Conservation (phyloP, 2,329 filamentous ascomycete species). For the Ophiostoma sp. region DNA sequence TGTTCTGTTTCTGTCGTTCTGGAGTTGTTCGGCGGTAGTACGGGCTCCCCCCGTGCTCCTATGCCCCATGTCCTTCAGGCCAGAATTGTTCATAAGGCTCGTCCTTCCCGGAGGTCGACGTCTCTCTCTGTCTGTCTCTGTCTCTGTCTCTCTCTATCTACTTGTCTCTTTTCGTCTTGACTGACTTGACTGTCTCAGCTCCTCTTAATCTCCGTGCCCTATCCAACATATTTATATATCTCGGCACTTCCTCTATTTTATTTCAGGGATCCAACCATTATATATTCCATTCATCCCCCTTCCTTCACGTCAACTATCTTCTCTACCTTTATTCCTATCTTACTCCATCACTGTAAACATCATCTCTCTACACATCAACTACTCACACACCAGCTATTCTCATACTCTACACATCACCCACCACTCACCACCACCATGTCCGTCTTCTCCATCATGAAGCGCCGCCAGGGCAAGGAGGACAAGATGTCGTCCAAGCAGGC, state of each 20-base stretch:
- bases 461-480: slow-evolving; percentile 49
- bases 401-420: neutral
- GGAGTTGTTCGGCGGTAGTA: too few species aligned
- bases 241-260: neutral
- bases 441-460: slow-evolving; percentile 51
- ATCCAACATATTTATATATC: neutral
- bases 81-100: neutral
- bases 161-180: neutral
- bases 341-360: neutral
- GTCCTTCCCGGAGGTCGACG: neutral
- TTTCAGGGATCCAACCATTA: too few species aligned
- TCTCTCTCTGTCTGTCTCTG: neutral
- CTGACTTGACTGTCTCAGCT: neutral
- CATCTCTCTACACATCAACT: neutral
- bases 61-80: too few species aligned
- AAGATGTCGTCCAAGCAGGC: slow-evolving; percentile 40
- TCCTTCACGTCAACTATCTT: neutral
- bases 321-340: neutral
- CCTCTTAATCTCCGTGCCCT: neutral
- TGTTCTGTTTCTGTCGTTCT: neutral
- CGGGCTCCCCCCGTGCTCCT: too few species aligned
- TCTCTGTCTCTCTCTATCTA: neutral
- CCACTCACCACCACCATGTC: slow-evolving; percentile 41
- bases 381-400: neutral
- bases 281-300: neutral